Percentiles rank a stretch among this genome's conserved stretches.
Conservation (phyloP, 2,329 filamentous ascomycete species). For the Cercospora nicotianae region DNA sequence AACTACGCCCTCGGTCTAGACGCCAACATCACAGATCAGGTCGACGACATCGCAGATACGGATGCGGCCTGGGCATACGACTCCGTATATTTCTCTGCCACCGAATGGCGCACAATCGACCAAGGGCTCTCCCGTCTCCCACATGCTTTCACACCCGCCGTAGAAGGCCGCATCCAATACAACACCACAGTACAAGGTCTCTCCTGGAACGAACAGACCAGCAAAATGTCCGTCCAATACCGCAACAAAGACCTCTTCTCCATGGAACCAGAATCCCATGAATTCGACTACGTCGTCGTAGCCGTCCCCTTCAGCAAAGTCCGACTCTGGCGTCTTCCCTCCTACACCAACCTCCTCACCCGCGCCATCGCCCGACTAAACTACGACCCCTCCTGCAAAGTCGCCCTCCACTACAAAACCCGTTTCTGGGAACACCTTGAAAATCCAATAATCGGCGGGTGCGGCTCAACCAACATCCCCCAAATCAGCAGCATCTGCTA, state of each 20-base stretch:
- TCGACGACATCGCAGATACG: constrained; percentile 46
- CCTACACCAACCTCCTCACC: constrained; percentile 52
- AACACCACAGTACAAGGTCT: constrained; percentile 60
- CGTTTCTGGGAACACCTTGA: constrained; percentile 60
- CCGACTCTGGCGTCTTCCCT: constrained; percentile 60
- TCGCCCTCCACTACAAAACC: constrained; percentile 67
- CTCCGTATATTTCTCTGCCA: constrained; percentile 59
- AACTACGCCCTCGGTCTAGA: constrained; percentile 58
- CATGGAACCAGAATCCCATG: constrained; percentile 47
- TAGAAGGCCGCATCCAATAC: constrained; percentile 58
- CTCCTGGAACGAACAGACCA: constrained; percentile 51
- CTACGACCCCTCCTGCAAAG: constrained; percentile 55
- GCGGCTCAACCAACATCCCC: constrained; percentile 60
- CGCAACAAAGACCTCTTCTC: constrained; percentile 49
- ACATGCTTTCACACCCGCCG: constrained; percentile 61
- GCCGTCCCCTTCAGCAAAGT: constrained; percentile 65
- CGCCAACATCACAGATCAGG: constrained; percentile 58
- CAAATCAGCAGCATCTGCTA: constrained; percentile 65
- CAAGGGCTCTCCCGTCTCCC: constrained; percentile 61
- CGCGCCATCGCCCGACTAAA: constrained; percentile 53
- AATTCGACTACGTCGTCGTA: constrained; percentile 68
- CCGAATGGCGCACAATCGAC: constrained; percentile 65
- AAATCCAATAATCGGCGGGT: constrained; percentile 63
- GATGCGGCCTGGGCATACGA: constrained; percentile 59
- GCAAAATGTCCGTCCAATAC: constrained; percentile 61